Evolutionary conservation across 2,329 filamentous ascomycete species (phyloP), one percentile per base, ranked within the genome.

Genomic region (Fusarium oxysporum): DNA sequence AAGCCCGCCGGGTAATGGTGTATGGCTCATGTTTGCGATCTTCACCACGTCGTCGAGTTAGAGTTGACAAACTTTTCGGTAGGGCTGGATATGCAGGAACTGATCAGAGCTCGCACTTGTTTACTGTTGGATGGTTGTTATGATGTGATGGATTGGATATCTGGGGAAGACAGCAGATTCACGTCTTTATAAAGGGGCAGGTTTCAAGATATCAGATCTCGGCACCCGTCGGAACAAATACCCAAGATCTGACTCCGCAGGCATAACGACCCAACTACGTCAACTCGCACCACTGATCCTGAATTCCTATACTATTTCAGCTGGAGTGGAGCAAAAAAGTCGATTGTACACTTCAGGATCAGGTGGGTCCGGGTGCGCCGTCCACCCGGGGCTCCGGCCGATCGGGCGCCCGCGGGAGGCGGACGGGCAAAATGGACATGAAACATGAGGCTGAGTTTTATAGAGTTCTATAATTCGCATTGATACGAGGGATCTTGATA

Each of bases 1-100:
- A 51, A 73, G 71, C 11, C 74, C 76, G 53, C 71, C 69, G 35
- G 76, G 76, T 35, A 77, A 32, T 6, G 53, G 61, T 35, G 54
- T 21, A 47, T 71, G 62, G 30, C 62, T 43, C 45, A 65, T 59
- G 30, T 65, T 55, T 66, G 45, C 54, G 19, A 51, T 43, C 8
- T 45, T 56, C 11, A 40, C 25, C 30, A 19, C 11, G 14, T 37
- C 10, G 30, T 38, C 32, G 37, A 48, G 37, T 47, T 28, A 23
- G 35, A 23, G 38, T 41, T 40, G 21, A 45, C 8, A 41, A 38
- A 40, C 25, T 32, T 28, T 23, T 59, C 60, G 41, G 41, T n/a
- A 25, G 17, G 25, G 16, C 23, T 28, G n/a, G 5, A 43, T 53
- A 55, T 55, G 11, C 17, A 54, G 6, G 7, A 37, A 23, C 21